Conservation (phyloP, 2,329 filamentous ascomycete species). For the Trichoderma gracile region DNA sequence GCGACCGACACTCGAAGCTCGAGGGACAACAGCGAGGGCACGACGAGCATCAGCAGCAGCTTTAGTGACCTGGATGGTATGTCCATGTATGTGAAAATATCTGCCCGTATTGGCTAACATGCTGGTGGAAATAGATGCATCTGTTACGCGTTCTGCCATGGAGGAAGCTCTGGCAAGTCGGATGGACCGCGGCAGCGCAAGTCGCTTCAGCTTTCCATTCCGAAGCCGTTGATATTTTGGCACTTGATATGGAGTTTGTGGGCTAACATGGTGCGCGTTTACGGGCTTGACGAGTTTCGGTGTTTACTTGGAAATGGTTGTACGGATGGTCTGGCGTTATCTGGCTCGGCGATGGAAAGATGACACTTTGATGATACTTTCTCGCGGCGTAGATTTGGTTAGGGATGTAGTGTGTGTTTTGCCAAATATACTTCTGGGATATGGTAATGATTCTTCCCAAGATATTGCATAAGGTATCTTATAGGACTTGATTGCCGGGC, state of each 20-base stretch:
- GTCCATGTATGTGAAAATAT: slow-evolving; percentile 23
- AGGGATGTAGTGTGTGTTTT: background rate
- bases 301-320: background rate
- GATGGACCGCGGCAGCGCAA: slow-evolving; percentile 42
- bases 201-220: slow-evolving; percentile 65
- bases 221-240: slow-evolving; percentile 57
- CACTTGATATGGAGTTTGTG: slow-evolving; percentile 37
- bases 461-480: too few relatives aligned
- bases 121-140: slow-evolving; percentile 59
- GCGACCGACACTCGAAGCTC: slow-evolving; percentile 53
- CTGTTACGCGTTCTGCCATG: slow-evolving; percentile 76
- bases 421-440: too few relatives aligned
- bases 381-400: background rate
- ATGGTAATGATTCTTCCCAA: too few relatives aligned
- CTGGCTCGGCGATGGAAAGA: background rate
- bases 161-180: slow-evolving; percentile 72
- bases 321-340: background rate
- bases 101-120: background rate
- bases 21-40: slow-evolving; percentile 68
- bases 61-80: slow-evolving; percentile 81
- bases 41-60: slow-evolving; percentile 79
- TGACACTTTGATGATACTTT: background rate
- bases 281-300: background rate
- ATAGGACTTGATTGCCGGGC: too few relatives aligned
- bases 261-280: background rate